A percentile compares a stretch with the other conserved stretches of the same genome.
Conservation (phyloP, 2,329 filamentous ascomycete species). For the Albifimbria verrucaria region DNA sequence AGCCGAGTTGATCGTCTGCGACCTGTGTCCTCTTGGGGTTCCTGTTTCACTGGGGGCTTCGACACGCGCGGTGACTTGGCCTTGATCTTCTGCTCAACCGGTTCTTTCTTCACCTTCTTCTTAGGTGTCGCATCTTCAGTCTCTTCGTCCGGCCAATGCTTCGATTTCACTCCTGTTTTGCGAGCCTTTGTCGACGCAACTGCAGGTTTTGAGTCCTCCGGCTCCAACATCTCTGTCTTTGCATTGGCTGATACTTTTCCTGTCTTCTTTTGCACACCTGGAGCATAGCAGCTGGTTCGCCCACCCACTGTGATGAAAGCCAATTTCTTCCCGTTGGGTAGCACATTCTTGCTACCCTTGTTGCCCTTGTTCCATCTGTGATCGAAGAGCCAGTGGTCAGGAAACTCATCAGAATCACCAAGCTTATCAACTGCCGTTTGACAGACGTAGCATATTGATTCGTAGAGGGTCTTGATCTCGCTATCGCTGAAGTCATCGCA, state of each 20-base stretch:
- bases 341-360: conserved; percentile 60
- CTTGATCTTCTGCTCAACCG: conserved; percentile 18
- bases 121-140: conserved; percentile 18
- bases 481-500: conserved; percentile 73
- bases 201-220: conserved; percentile 20
- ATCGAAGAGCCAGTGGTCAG: conserved; percentile 83
- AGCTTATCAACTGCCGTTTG: conserved; percentile 73
- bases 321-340: conserved; percentile 84
- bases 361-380: conserved; percentile 89
- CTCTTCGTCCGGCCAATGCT: conserved; percentile 13
- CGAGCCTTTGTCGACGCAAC: conserved; percentile 19
- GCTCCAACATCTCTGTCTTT: conserved; percentile 39
- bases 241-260: conserved; percentile 38
- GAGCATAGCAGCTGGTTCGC: conserved; percentile 85
- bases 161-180: conserved; percentile 15
- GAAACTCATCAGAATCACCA: conserved; percentile 80
- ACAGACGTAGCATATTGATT: conserved; percentile 74
- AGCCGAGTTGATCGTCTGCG: not conserved
- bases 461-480: conserved; percentile 70
- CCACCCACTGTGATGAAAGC: conserved; percentile 86
- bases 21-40: not conserved
- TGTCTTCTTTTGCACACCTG: conserved; percentile 79
- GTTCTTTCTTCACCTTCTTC: conserved; percentile 22
- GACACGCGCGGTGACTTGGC: conserved; percentile 14
- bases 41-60: not conserved